Conservation (phyloP, 805 yeast genomes). For the Schwanniomyces sp. region DNA sequence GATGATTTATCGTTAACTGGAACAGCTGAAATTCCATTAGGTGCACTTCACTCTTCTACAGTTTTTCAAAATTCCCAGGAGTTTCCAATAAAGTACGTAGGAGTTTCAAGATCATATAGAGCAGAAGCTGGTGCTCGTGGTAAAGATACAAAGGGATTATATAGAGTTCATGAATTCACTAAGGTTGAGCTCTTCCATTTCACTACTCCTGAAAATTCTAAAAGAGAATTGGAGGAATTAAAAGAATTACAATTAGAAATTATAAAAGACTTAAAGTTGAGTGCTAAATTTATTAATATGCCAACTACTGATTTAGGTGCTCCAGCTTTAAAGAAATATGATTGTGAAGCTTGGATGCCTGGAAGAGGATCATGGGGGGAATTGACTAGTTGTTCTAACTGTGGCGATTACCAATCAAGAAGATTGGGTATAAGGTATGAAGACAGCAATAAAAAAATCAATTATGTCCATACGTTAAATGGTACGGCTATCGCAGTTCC, state of each 20-base stretch:
- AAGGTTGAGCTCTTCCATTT: slow-evolving; percentile 85
- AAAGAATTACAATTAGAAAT: slow-evolving; percentile 64
- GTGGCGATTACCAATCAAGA: slow-evolving; percentile 87
- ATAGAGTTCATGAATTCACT: slow-evolving; percentile 94
- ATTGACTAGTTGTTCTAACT: slow-evolving; percentile 85
- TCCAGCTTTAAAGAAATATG: slow-evolving; percentile 89
- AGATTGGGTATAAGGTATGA: slow-evolving; percentile 69
- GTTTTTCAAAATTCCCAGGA: slow-evolving; percentile 35
- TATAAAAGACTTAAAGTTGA: slow-evolving; percentile 65
- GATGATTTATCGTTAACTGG: slow-evolving; percentile 74
- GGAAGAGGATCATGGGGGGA: slow-evolving; percentile 95
- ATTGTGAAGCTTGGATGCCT: slow-evolving; percentile 98
- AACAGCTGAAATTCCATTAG: slow-evolving; percentile 94
- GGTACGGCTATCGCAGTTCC: slow-evolving; percentile 98
- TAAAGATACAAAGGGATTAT: slow-evolving; percentile 84
- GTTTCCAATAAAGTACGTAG: slow-evolving; percentile 65
- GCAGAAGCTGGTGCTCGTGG: slow-evolving; percentile 99
- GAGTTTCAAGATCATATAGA: slow-evolving; percentile 82
- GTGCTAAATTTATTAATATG: slow-evolving; percentile 82
- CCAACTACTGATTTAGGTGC: slow-evolving; percentile 91
- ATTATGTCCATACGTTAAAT: slow-evolving; percentile 78
- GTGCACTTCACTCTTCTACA: slow-evolving; percentile 66
- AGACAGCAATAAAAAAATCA: slow-evolving; percentile 26
- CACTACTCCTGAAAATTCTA: slow-evolving; percentile 57
- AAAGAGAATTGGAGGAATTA: slow-evolving; percentile 55